Evolutionary conservation across 1,284 basidiomycete species (phyloP), one percentile per base, ranked within the genome.

Genomic region (Puccinia horiana): DNA sequence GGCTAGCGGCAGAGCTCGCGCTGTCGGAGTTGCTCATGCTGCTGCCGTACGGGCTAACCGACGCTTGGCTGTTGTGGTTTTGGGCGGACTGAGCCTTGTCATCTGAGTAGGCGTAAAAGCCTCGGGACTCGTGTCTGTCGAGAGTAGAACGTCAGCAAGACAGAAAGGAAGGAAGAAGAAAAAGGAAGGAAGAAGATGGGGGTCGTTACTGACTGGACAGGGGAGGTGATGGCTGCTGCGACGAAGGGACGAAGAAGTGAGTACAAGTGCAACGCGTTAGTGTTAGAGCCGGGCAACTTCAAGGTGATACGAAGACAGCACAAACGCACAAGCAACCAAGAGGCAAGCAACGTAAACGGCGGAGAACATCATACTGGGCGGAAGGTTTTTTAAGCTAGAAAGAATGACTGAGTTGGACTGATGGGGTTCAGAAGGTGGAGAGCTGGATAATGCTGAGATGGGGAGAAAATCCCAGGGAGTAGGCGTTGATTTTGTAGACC

Each of bases 261-360:
- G 23, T 35, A 26, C 58, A 63, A 2, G n/a, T 26, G 12, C 54
- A 63, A 4, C 11, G 58, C 12, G 23, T 29, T 58, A 29, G 26
- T 26, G n/a, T n/a, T n/a, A 14, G 56, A 14, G 49, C 3, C 49
- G 18, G 44, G n/a, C n/a, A n/a, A n/a, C n/a, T n/a, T 18, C 18
- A 58, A 58, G n/a, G 58, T 11, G 23, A 35, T 37, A 8, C 14
- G 29, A 61, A 63, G 58, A 4, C 35, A 63, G 58, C 58, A 35
- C 2, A 26, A 37, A 63, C 58, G 29, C 16, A 63, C 58, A 35
- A 32, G 58, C 11, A 63, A 26, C 58, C 32, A 63, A 63, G 32
- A 63, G 58, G 58, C 58, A 63, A 63, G 58, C 58, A 63, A 63
- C 32, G 32, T 63, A 63, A 20, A 35, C 32, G 32, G 58, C 18